Evolutionary conservation across 257 asterid species (phyloP), one percentile per base, ranked within the genome.

Genomic region (Ophiorrhiza pumila): DNA sequence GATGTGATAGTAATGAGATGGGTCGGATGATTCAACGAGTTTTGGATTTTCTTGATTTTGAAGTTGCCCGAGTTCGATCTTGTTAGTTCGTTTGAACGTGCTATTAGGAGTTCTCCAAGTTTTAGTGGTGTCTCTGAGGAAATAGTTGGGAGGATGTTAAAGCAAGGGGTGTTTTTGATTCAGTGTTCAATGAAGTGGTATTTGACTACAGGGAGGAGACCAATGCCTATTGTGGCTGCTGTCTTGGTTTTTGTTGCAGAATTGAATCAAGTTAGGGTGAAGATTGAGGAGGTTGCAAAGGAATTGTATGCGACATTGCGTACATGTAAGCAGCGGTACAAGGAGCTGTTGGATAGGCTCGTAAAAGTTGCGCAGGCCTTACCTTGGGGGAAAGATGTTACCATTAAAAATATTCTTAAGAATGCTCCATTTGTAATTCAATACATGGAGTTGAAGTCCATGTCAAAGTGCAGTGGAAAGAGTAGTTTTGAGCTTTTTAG

Each of bases 121-220:
- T 85, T 88, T 70, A 15, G 65, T 39, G 45, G 37, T 42, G 80
- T 87, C 41, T 42, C 84, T 0, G 75, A 76, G 75, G 96, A 90
- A 71, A 39, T 81, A 71, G 47, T 75, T 31, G 17, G 65, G 70
- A 81, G 74, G 73, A 90, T 93, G 89, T 63, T 78, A 82, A 82
- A 88, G 74, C 97, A 93, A 68, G 98, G 97, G 45, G 86, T 87
- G 58, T 86, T 91, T 79, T 70, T 94, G 80, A 68, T 94, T 77
- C 96, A 94, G 80, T 91, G 97, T 78, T 85, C 93, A 82, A 84
- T 90, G 78, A 94, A 91, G 80, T 94, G 96, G 97, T 91, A 79
- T 71, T 73, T 94, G 50, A 91, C 95, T 8, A 91, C 97, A 0
- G 97, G 96, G 52, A 85, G 95, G 80, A 79, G 83, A 72, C 97